These are phyloP conservation scores for Aspergillus ustus DNA, from an alignment of 2,329 filamentous ascomycete species.

Conservation along the genomic window DNA sequence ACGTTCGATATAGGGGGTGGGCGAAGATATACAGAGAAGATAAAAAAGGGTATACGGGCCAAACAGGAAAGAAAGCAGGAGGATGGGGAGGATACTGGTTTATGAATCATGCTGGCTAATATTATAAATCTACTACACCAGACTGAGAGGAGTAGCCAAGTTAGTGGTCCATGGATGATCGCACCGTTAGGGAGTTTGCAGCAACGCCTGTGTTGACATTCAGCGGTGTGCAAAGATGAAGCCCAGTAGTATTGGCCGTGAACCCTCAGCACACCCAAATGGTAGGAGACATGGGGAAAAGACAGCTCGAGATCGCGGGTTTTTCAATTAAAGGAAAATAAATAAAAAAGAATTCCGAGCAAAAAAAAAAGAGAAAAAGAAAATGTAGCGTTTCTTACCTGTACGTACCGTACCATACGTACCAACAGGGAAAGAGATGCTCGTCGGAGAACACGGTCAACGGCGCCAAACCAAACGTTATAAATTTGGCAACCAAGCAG, in stretches of 20 bases:
- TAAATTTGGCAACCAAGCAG: slow-evolving; percentile 2
- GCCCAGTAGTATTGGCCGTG: slow-evolving; percentile 9
- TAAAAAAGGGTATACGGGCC: slow-evolving; percentile 6
- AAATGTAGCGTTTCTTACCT: slow-evolving; percentile 4
- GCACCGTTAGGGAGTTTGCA: slow-evolving; percentile 10
- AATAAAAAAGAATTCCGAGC: slow-evolving; percentile 8
- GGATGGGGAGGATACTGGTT: slow-evolving; percentile 13
- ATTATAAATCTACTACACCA: slow-evolving; percentile 4
- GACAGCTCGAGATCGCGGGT: neutral
- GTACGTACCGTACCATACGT: slow-evolving; percentile 14
- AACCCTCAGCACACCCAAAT: slow-evolving; percentile 6
- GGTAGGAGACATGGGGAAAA: neutral
- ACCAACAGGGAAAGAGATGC: neutral
- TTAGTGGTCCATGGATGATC: slow-evolving; percentile 7
- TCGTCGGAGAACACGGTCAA: neutral
- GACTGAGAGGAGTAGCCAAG: slow-evolving; percentile 5
- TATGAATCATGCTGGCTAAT: neutral
- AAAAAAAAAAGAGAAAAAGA: slow-evolving; percentile 21
- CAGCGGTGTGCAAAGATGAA: slow-evolving; percentile 15
- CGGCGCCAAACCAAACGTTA: neutral
- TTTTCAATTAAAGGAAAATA: slow-evolving; percentile 6
- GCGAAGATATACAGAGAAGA: neutral
- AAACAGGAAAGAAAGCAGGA: slow-evolving; percentile 3
- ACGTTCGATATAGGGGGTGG: neutral
- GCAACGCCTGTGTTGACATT: slow-evolving; percentile 8